Conservation (phyloP, 192 early-diverging fungal species). For the Dispira parvispora region DNA sequence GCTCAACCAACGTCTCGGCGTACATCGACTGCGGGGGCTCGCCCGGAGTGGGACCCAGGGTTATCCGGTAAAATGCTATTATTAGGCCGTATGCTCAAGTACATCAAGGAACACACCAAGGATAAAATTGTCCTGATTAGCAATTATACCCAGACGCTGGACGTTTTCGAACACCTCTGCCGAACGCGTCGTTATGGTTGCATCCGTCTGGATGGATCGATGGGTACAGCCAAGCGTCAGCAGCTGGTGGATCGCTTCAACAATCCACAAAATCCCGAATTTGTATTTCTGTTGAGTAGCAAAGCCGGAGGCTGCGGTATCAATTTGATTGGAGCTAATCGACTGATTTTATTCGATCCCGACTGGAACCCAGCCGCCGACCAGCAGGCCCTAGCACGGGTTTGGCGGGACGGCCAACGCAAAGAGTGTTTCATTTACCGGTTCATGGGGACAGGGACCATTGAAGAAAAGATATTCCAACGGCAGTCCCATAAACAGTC, state of each 20-base stretch:
- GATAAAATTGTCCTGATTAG: conserved; percentile 98
- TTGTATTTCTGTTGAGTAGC: conserved; percentile 90
- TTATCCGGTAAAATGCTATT: conserved; percentile 89
- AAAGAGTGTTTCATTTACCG: conserved; percentile 93
- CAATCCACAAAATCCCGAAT: conserved; percentile 66
- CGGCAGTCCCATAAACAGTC: conserved; percentile 72
- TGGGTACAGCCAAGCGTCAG: conserved; percentile 84
- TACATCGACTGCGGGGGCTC: background rate
- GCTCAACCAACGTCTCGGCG: background rate
- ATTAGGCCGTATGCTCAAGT: conserved; percentile 56
- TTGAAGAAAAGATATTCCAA: conserved; percentile 99
- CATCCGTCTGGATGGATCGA: conserved; percentile 79
- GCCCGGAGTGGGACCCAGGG: conserved; percentile 26
- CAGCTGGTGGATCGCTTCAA: conserved; percentile 96
- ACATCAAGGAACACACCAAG: conserved; percentile 43
- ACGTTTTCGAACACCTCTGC: conserved; percentile 86
- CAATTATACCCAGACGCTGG: conserved; percentile 97
- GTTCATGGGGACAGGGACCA: conserved; percentile 91
- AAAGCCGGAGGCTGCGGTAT: conserved; percentile 98
- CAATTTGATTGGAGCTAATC: conserved; percentile 95
- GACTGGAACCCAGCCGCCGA: conserved; percentile 90
- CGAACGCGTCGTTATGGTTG: conserved; percentile 47
- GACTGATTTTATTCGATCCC: conserved; percentile 87
- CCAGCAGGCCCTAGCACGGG: conserved; percentile 76
- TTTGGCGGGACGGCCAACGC: conserved; percentile 76